phyloP scores from a whole-genome alignment of 1,139 yeast genomes.

The Geotrichum cucujoidarum region DNA sequence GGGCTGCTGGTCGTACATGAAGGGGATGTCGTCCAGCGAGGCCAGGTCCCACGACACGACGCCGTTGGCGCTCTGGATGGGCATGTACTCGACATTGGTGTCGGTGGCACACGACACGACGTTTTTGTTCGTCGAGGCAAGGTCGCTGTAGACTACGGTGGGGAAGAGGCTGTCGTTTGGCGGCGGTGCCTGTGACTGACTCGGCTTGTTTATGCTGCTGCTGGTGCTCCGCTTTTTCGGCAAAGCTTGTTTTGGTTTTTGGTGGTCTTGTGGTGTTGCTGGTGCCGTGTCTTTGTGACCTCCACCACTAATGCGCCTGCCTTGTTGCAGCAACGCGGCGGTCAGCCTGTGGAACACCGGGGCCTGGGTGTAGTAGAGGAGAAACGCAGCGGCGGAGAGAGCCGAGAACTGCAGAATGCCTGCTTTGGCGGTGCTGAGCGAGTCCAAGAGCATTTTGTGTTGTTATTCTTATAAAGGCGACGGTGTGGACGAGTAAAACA shows the following conservation, averaged over 20 bases:
- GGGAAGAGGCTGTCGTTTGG: slow-evolving; percentile 1
- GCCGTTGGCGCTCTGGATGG: neutral
- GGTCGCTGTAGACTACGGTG: slow-evolving; percentile 1
- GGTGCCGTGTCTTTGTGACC: neutral
- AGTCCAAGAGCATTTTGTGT: neutral
- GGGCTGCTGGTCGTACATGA: neutral
- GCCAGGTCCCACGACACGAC: slow-evolving; percentile 3
- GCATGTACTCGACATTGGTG: neutral
- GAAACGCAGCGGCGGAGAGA: slow-evolving; percentile 2
- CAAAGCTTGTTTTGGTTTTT: neutral
- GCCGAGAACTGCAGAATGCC: slow-evolving; percentile 1
- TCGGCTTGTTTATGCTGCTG: neutral
- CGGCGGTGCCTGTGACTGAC: neutral
- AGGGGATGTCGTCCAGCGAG: neutral
- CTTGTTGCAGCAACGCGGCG: neutral
- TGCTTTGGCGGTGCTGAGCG: neutral
- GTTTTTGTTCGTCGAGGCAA: slow-evolving; percentile 1
- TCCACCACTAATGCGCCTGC: neutral
- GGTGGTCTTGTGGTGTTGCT: neutral
- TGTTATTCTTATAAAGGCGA: neutral
- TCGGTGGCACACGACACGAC: slow-evolving; percentile 6
- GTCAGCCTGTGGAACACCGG: neutral
- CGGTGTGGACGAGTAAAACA: neutral
- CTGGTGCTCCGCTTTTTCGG: neutral
- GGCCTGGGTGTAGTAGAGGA: neutral